Evolutionary conservation across 116 monocot genomes (phyloP), one percentile per base, ranked within the genome.

Genomic region (Zostera marina): DNA sequence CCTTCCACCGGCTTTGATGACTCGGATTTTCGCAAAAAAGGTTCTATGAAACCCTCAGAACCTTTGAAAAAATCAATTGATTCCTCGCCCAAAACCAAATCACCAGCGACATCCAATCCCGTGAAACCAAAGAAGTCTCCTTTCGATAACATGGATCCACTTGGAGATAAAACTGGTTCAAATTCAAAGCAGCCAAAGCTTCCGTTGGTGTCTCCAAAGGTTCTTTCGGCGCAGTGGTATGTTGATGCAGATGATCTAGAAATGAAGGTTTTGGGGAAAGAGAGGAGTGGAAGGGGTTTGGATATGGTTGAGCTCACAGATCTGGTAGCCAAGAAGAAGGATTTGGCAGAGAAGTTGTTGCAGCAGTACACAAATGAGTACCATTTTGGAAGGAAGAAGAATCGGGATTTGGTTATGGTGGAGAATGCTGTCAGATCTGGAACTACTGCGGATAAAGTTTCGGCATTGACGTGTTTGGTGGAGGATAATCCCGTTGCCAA

Each of bases 401-500:
- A 61, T 4, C 73, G 77, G 11, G 94, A 85, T 49, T 55, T 82
- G 77, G 62, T 63, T 53, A 71, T 88, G 52, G 71, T 94, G 19
- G 79, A 80, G 54, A 67, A 48, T 45, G 79, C 88, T 1, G 77
- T 82, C 4, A 76, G 73, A 69, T 75, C 82, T 0, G 94, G 94
- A 20, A 94, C 94, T 1, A 84, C 94, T 7, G 62, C 69, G 14
- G 94, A 88, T 63, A 88, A 76, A 69, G 79, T 88, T 4, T 78
- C 84, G 0, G 88, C 88, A 5, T 81, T 94, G 52, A 80, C 85
- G 1, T 88, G 88, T 47, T 65, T 94, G 26, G 76, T 94, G 59
- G 85, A 85, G 54, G 88, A 94, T 43, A 88, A 93, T 63, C 87
- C 93, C 3, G 73, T 93, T 15, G 93, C 93, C 0, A 94, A 88